Base-by-base conservation (phyloP, 1,284 basidiomycete species). In the Cutaneotrichosporon cavernicola region DNA sequence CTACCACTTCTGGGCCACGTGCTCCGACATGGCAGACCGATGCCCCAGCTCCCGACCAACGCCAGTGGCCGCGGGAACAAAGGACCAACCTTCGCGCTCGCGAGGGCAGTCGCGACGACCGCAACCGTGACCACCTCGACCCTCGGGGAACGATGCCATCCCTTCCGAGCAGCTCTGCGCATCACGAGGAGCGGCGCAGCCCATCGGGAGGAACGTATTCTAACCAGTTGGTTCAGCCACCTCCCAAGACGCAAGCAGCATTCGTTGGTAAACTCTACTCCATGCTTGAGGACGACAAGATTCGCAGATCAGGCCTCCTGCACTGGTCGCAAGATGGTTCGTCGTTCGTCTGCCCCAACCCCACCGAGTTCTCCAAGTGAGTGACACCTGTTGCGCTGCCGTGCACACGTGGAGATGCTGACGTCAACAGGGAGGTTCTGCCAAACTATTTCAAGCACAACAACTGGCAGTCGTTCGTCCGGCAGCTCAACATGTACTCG, bases 401-500 rank as follows among this genome's bases (percentile, higher is more conserved):
- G 21, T 18, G 36, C 9, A 16, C n/a, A 16, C n/a, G 11, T 36
- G 26, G 2, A 21, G 38, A 22, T 34, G 51, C 64, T 68, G 51
- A 68, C 26, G 40, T 11, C 5, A 38, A 14, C 66, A 80, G 80
- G 61, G 67, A 70, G 7, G 74, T 81, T 7, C 69, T 83, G 3
- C 81, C 82, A 0, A 76, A 80, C 47, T 81, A 75, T 64, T 82
- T 81, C 79, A 81, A 82, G 69, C 82, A 82, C 64, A 79, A 79
- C 65, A 82, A 83, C 64, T 82, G 81, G 73, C 79, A 81, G 61
- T 78, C 75, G 8, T 82, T 83, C 63, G 79, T 83, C 7, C 75
- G 82, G 8, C 81, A 82, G 64, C 68, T 81, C 31, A 78, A 80
- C 68, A 80, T 81, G 80, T 84, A 84, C 66, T 81, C 80, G 75